Conservation (phyloP, 208 protist species). For the Blastocrithidia nonstop region DNA sequence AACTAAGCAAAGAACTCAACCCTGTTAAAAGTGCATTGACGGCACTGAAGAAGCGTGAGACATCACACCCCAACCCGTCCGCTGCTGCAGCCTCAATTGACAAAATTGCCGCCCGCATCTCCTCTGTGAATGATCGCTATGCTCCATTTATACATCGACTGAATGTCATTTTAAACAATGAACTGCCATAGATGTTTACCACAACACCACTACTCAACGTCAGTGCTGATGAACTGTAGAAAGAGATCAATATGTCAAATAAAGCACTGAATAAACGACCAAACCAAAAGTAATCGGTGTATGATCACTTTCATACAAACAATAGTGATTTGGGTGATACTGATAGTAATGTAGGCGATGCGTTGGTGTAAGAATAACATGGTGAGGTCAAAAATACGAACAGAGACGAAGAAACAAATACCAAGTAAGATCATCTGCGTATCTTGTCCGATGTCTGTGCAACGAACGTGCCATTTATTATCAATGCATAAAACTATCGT, state of each 20-base stretch:
- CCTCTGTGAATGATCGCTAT: constrained; percentile 39
- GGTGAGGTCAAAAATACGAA: not conserved
- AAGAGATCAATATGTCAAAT: not conserved
- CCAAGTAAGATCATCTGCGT: not conserved
- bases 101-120: constrained; percentile 41
- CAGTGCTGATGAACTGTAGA: not conserved
- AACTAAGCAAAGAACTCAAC: constrained; percentile 61
- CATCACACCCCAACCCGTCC: constrained; percentile 25
- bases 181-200: constrained; percentile 28
- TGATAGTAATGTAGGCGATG: too few relatives aligned
- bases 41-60: constrained; percentile 46
- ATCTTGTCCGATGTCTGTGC: constrained; percentile 40
- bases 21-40: constrained; percentile 56
- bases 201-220: constrained; percentile 19
- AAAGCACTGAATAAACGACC: too few relatives aligned
- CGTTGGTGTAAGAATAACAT: not conserved
- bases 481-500: constrained; percentile 28
- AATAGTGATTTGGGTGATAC: too few relatives aligned
- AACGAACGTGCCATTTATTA: constrained; percentile 20
- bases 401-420: not conserved
- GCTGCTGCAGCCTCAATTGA: constrained; percentile 49
- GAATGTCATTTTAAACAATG: constrained; percentile 14
- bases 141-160: constrained; percentile 13
- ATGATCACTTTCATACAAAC: too few relatives aligned
- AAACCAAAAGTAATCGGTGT: too few relatives aligned